phyloP scores from a whole-genome alignment of 2,329 filamentous ascomycete species.

The Cyclaneusma minus region DNA sequence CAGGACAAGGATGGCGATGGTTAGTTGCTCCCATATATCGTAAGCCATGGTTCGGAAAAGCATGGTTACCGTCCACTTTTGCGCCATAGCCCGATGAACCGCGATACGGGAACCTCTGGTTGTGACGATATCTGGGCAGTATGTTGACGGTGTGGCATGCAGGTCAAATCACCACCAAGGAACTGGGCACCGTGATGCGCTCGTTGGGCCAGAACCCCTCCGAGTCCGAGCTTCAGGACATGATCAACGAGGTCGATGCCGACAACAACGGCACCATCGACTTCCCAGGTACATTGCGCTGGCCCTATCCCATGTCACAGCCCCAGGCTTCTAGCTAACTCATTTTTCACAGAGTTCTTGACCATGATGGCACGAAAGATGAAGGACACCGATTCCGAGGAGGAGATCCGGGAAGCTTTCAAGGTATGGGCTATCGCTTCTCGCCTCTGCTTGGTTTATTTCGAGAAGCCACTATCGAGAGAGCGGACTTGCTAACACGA shows the following conservation, averaged over 20 bases:
- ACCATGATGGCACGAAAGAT: constrained; percentile 93
- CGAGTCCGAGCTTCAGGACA: constrained; percentile 79
- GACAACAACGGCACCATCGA: constrained; percentile 90
- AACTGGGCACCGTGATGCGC: constrained; percentile 81
- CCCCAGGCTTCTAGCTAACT: constrained; percentile 13
- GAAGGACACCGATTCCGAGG: constrained; percentile 85
- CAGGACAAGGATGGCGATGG: constrained; percentile 87
- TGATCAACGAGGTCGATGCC: constrained; percentile 88
- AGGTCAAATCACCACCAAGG: constrained; percentile 89
- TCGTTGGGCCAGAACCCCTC: constrained; percentile 81
- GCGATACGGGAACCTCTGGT: no score
- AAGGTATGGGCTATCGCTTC: constrained; percentile 37
- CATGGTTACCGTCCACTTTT: background rate
- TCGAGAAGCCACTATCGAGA: constrained; percentile 1
- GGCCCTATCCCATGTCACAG: constrained; percentile 6
- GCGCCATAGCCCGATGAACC: no score
- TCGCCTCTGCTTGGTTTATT: constrained; percentile 2
- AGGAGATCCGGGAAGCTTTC: constrained; percentile 81
- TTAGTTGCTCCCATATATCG: constrained; percentile 32
- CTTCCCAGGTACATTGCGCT: constrained; percentile 61
- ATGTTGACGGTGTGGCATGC: constrained; percentile 4
- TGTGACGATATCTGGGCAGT: no score
- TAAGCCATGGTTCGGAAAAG: constrained; percentile 3
- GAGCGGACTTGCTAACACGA: constrained; percentile 4
- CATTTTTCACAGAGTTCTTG: constrained; percentile 52